Evolutionary conservation across 2,329 filamentous ascomycete genomes (phyloP), one percentile per base, ranked within the genome.

Genomic region (Nemania serpens): DNA sequence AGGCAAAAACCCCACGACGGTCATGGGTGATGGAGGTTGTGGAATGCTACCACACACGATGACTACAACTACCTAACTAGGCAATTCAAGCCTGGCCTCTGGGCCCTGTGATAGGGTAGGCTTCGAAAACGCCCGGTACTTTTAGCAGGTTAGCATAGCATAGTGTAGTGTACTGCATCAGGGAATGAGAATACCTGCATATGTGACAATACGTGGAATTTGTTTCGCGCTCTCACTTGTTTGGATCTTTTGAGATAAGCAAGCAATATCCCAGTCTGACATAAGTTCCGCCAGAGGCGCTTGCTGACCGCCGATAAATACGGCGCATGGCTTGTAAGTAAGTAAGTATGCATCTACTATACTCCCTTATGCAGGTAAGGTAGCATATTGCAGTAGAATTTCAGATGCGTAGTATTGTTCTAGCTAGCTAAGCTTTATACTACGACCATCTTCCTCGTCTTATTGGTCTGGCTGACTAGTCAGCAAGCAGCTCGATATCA

Each of bases 1-100:
- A 29, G 25, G 25, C 25, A 29, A 29, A 29, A 51, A 25, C 12
- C 18, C 12, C 17, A 45, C 18, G 46, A 41, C 20, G 25, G 20
- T 22, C 33, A 45, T 45, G 39, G 42, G 43, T 45, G 18, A 9
- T 29, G 7, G 25, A 29, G 25, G 25, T 29, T 29, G 25, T 29
- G 25, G 42, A 34, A 52, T 58, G 37, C 13, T 48, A 37, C 48
- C 49, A 22, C 33, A 17, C 58, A 36, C 37, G 4, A 29, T 51
- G 42, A 6, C 11, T 17, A 42, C 42, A 45, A 22, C 42, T 48
- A 34, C 53, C 53, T 25, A 49, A 49, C 25, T 48, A 49, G 37
- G 17, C 13, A 49, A 25, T 25, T 36, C 20, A 37, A 37, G 29
- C 29, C 11, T 39, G 39, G 25, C 7, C 25, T 29, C 42, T 39